A percentile compares a stretch with the other conserved stretches of the same genome.
phyloP scores from a whole-genome alignment of 2,329 filamentous ascomycete species.

The Helotiales sp. region DNA sequence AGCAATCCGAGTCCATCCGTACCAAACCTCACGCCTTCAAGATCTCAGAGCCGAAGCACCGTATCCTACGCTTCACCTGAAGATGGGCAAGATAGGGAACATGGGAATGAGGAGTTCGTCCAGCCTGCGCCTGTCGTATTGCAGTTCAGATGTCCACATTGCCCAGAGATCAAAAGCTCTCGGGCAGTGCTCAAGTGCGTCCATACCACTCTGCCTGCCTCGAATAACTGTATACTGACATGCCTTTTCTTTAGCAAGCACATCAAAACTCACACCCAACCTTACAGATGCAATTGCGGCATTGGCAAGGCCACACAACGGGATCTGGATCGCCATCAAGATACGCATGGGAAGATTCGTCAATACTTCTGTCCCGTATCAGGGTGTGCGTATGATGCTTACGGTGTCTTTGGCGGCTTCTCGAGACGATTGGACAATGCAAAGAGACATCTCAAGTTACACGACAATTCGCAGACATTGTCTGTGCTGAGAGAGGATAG shows the following conservation, averaged over 20 bases:
- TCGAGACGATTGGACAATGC: constrained; percentile 18
- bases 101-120: not conserved
- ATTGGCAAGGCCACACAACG: constrained; percentile 13
- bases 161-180: constrained; percentile 4
- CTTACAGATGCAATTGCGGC: constrained; percentile 12
- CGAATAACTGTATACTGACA: not conserved
- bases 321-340: constrained; percentile 15
- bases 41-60: constrained; percentile 5
- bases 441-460: constrained; percentile 19
- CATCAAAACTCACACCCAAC: constrained; percentile 17
- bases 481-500: constrained; percentile 17
- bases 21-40: constrained; percentile 1
- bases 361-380: constrained; percentile 13
- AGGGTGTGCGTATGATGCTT: constrained; percentile 5
- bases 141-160: constrained; percentile 12
- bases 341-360: constrained; percentile 17
- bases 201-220: too few relatives aligned
- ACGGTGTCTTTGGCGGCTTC: constrained; percentile 11
- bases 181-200: constrained; percentile 15
- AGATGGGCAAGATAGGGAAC: not conserved
- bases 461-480: constrained; percentile 6
- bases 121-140: not conserved
- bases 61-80: not conserved
- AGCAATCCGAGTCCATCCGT: constrained; percentile 3
- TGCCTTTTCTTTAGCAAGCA: constrained; percentile 2